Evolutionary conservation across 306 rosid species (phyloP).

Genomic region (Prunus mongolica): DNA sequence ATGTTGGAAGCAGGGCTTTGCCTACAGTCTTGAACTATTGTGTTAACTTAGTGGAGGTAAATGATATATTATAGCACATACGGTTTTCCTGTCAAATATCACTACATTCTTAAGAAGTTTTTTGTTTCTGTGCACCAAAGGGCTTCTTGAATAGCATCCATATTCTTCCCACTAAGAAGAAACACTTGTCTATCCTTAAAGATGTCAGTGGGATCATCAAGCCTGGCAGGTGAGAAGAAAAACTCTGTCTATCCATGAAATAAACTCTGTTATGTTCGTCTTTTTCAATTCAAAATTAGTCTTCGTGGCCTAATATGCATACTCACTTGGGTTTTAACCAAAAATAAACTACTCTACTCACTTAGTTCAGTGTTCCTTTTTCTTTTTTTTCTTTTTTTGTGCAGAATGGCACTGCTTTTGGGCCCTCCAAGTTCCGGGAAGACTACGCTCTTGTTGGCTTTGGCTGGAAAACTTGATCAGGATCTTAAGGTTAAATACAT

Average conservation of each 20-base stretch:
- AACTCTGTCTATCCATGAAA: no score
- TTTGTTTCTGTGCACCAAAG: background rate
- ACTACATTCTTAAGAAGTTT: background rate
- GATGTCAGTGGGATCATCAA: conserved; percentile 22
- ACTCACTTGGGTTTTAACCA: no score
- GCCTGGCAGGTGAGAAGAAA: conserved; percentile 13
- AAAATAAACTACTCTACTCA: background rate
- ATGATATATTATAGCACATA: no score
- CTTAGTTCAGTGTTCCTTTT: background rate
- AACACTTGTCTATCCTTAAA: conserved; percentile 9
- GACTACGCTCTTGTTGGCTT: conserved; percentile 16
- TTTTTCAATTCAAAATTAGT: background rate
- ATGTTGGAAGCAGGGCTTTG: conserved; percentile 14
- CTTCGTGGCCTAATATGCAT: background rate
- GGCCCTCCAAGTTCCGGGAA: conserved; percentile 29
- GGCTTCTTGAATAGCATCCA: conserved; percentile 13
- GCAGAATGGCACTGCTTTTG: conserved; percentile 18
- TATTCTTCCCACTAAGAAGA: conserved; percentile 11
- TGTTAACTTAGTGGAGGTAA: conserved; percentile 13
- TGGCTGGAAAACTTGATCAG: conserved; percentile 14
- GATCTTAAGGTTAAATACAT: conserved; percentile 10
- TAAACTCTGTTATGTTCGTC: no score
- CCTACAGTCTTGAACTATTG: conserved; percentile 18
- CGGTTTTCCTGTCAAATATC: background rate
- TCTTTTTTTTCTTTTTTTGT: background rate